Conservation (phyloP, 306 rosid species). For the Mimosa pudica region DNA sequence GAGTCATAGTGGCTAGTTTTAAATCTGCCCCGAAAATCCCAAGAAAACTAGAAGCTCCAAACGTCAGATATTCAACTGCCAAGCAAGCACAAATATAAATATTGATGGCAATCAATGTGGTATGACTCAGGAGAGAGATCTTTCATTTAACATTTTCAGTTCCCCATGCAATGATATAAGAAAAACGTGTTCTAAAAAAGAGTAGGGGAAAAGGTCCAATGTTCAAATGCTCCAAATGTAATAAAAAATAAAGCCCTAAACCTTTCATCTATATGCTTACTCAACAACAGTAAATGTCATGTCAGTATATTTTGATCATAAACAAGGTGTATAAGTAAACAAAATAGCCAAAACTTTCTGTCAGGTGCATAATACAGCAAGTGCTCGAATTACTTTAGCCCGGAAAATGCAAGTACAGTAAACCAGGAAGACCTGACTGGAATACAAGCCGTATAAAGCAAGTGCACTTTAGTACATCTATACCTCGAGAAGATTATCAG, state of each 20-base stretch:
- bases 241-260: background rate
- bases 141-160: slow-evolving; percentile 16
- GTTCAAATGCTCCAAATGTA: background rate
- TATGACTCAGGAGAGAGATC: background rate
- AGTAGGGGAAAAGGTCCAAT: background rate
- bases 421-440: slow-evolving; percentile 16
- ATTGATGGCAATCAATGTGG: background rate
- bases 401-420: slow-evolving; percentile 7
- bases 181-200: slow-evolving; percentile 9
- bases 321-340: background rate
- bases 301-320: slow-evolving; percentile 5
- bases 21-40: background rate
- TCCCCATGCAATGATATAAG: background rate
- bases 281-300: slow-evolving; percentile 23
- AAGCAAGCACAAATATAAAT: too few relatives aligned
- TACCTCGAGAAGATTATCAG: slow-evolving; percentile 94
- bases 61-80: too few relatives aligned
- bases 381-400: slow-evolving; percentile 1
- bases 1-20: background rate
- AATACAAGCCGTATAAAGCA: slow-evolving; percentile 18
- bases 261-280: background rate
- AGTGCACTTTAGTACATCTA: slow-evolving; percentile 16
- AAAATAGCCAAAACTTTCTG: background rate
- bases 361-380: slow-evolving; percentile 3
- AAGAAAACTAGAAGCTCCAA: too few relatives aligned